Base-by-base conservation (phyloP, 345 rosid species). In the Eucalyptus rudis region DNA sequence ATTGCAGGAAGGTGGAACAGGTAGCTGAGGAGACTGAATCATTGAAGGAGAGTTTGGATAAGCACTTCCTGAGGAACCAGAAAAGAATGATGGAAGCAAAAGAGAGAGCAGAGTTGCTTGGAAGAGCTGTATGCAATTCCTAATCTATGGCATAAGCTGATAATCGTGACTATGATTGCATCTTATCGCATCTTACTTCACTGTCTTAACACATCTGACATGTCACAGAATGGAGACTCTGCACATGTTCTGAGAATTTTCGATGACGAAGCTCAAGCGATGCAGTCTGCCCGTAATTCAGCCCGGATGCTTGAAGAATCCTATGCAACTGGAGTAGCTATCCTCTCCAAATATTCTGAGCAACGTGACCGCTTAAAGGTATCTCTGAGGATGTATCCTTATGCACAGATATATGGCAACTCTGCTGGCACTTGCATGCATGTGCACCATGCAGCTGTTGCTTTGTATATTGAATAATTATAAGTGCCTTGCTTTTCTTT, bases 321-420 rank as follows among this genome's bases (percentile, higher is more conserved):
- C 8, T 94, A 92, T 88, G 92, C 96, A 16, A 95, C 96, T 29
- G 99, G 98, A 71, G 92, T 96, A 29, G 97, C 98, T n/a, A 95
- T 96, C 80, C 98, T 98, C 62, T 89, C 96, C 59, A 98, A 95
- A 86, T 96, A 98, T 90, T 93, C 99, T 2, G 97, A 96, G 90
- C 99, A 97, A 93, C 94, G 99, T 86, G 98, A 97, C 86, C 98
- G 94, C 66, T 90, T 97, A 89, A 97, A 97, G 99, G 99, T 97
- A 93, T 50, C 49, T 29, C n/a, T 66, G 49, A 88, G 64, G 68
- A 51, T 27, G 87, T 31, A 52, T 86, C 83, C 45, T 40, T 76
- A 68, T 40, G 83, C 83, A 36, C 27, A 20, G 29, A 76, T 76
- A 76, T 76, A 76, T 76, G 83, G 47, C 83, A 76, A 76, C 47